Conservation (phyloP, 805 yeast species). For the Metschnikowia vanudenii region DNA sequence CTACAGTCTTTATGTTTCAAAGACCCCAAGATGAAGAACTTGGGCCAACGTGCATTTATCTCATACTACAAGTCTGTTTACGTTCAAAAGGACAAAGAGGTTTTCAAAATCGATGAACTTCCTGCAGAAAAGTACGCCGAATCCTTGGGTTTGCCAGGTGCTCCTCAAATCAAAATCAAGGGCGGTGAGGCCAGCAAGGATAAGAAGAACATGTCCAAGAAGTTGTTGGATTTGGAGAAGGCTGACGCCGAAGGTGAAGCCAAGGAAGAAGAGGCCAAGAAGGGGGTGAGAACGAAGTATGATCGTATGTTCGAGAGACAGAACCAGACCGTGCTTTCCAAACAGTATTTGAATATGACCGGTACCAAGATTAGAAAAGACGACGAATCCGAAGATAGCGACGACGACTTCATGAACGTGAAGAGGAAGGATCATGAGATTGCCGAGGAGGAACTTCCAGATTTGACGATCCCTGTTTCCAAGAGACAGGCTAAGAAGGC, state of each 20-base stretch:
- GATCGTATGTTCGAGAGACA: conserved; percentile 95
- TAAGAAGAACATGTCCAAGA: conserved; percentile 78
- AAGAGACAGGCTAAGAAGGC: conserved; percentile 85
- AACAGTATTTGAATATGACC: conserved; percentile 78
- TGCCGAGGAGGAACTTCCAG: conserved; percentile 62
- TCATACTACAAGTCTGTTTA: conserved; percentile 85
- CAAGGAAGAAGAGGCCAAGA: conserved; percentile 36
- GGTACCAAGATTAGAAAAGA: conserved; percentile 34
- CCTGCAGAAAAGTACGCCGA: conserved; percentile 84
- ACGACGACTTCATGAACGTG: conserved; percentile 74
- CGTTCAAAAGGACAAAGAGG: conserved; percentile 82
- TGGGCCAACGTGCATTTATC: conserved; percentile 94
- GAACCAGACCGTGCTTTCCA: conserved; percentile 88
- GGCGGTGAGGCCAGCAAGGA: conserved; percentile 61
- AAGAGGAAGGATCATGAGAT: conserved; percentile 76
- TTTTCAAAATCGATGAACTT: conserved; percentile 72
- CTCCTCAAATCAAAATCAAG: conserved; percentile 82
- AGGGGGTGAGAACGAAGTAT: conserved; percentile 70
- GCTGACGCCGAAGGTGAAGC: conserved; percentile 62
- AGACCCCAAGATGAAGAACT: conserved; percentile 85
- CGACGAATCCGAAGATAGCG: conserved; percentile 43
- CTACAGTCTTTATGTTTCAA: conserved; percentile 88
- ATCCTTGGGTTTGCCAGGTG: conserved; percentile 92
- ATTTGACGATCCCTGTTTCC: conserved; percentile 63
- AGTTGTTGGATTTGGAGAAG: conserved; percentile 55